Conservation (phyloP, 2,329 filamentous ascomycete species). For the Claviceps sorghi region DNA sequence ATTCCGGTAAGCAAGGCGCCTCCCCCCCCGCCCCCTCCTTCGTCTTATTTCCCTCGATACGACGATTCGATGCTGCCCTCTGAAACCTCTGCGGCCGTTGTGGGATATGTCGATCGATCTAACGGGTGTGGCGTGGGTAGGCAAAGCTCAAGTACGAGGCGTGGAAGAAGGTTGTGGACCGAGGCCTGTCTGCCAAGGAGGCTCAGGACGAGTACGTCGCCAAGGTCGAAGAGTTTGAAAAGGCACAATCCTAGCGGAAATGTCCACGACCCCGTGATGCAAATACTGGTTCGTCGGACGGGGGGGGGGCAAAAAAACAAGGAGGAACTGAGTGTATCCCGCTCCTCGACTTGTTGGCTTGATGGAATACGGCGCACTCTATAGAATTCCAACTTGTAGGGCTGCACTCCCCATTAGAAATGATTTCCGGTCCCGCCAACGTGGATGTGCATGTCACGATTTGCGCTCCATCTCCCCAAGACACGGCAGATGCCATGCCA, state of each 20-base stretch:
- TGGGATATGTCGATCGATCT: background rate
- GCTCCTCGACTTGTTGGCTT: background rate
- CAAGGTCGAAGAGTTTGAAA: slow-evolving; percentile 51
- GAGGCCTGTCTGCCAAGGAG: slow-evolving; percentile 43
- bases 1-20: background rate
- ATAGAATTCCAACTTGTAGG: too few species aligned
- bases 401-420: background rate
- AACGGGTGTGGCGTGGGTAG: background rate
- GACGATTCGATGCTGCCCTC: too few species aligned
- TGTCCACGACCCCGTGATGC: background rate
- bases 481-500: background rate
- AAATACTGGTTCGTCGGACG: background rate
- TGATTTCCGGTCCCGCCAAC: background rate
- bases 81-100: background rate
- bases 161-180: slow-evolving; percentile 40
- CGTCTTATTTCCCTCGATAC: background rate
- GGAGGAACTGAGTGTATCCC: too few species aligned
- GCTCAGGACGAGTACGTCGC: slow-evolving; percentile 68
- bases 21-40: background rate
- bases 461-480: background rate
- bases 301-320: too few species aligned
- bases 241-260: slow-evolving; percentile 24
- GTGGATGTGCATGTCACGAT: background rate
- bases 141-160: slow-evolving; percentile 1
- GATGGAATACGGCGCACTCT: too few species aligned